phyloP scores from a whole-genome alignment of 2,329 filamentous ascomycete genomes.

The Blastomyces percursus region DNA sequence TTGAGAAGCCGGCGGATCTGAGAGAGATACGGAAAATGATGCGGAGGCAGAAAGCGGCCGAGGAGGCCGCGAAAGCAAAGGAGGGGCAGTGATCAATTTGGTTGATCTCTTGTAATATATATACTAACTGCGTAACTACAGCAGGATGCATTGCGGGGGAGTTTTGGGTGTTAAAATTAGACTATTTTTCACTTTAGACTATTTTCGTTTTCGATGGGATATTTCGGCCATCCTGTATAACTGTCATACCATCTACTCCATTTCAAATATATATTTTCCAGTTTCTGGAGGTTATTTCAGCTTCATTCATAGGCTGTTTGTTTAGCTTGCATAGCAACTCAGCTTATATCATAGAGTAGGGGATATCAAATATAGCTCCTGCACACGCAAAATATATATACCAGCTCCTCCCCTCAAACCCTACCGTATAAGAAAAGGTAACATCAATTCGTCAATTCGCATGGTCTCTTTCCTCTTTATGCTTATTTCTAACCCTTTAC shows the following conservation, averaged over 20 bases:
- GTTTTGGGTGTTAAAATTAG: background rate
- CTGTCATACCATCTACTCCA: background rate
- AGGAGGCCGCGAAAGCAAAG: conserved; percentile 35
- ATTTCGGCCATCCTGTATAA: background rate
- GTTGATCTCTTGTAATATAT: conserved; percentile 2
- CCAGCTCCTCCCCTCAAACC: background rate
- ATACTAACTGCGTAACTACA: background rate
- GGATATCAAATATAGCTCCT: background rate
- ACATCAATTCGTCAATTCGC: background rate
- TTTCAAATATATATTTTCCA: background rate
- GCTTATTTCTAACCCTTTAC: background rate
- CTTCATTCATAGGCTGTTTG: background rate
- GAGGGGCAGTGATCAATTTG: background rate
- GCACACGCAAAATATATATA: background rate
- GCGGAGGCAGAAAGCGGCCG: conserved; percentile 52
- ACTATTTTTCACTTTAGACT: background rate
- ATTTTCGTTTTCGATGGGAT: background rate
- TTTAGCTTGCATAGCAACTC: background rate
- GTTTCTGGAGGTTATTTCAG: background rate
- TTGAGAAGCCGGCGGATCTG: conserved; percentile 82
- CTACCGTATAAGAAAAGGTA: background rate
- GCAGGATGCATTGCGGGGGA: background rate
- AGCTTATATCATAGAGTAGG: background rate
- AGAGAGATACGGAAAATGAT: conserved; percentile 62
- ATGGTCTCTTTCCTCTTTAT: background rate